Evolutionary conservation across 495 filamentous ascomycete genomes (phyloP).

Genomic region (Thozetella sp.): DNA sequence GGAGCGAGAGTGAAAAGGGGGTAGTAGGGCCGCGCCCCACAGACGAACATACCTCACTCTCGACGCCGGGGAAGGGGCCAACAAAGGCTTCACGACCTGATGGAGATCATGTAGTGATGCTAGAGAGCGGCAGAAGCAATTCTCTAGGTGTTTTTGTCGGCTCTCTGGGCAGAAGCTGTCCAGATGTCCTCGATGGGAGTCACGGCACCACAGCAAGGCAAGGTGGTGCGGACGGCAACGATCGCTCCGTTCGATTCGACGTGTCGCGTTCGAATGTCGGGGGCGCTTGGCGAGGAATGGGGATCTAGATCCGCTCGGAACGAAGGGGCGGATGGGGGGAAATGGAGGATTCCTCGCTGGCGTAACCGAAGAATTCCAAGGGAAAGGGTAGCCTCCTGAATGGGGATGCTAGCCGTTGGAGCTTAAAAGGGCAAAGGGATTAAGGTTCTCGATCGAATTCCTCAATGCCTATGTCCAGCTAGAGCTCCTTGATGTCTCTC

Average conservation of each 20-base stretch:
- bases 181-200: slow-evolving; percentile 9
- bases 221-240: slow-evolving; percentile 6
- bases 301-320: slow-evolving; percentile 16
- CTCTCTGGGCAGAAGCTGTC: slow-evolving; percentile 3
- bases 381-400: slow-evolving; percentile 10
- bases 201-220: slow-evolving; percentile 8
- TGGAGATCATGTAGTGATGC: slow-evolving; percentile 32
- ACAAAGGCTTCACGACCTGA: slow-evolving; percentile 24
- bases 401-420: slow-evolving; percentile 12
- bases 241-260: slow-evolving; percentile 6
- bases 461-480: background rate
- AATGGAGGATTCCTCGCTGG: slow-evolving; percentile 32
- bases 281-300: slow-evolving; percentile 4
- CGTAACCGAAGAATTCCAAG: slow-evolving; percentile 34
- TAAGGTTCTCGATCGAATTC: slow-evolving; percentile 8
- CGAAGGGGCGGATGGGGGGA: slow-evolving; percentile 26
- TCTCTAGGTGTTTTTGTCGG: slow-evolving; percentile 6
- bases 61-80: slow-evolving; percentile 29
- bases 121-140: slow-evolving; percentile 4
- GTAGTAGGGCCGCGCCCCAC: slow-evolving; percentile 28
- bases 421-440: slow-evolving; percentile 12
- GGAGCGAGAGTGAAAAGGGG: slow-evolving; percentile 12
- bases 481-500: slow-evolving; percentile 8
- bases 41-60: slow-evolving; percentile 31
- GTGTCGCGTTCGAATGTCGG: background rate